phyloP scores from a whole-genome alignment of 2,329 filamentous ascomycete species.

The Tolypocladium ovalisporum region DNA sequence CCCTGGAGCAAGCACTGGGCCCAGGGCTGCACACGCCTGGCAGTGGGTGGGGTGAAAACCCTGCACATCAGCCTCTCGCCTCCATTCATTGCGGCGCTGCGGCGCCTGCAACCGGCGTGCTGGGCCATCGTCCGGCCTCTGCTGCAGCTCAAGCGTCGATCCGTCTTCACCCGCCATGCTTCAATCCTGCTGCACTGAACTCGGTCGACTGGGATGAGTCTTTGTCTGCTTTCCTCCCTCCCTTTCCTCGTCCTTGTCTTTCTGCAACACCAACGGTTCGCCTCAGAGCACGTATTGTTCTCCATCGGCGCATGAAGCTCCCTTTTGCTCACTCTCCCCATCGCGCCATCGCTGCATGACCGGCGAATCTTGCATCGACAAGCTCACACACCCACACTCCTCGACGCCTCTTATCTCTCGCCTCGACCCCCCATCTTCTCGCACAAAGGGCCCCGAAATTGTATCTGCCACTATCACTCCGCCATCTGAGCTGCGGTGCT shows the following conservation, averaged over 20 bases:
- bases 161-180: slow-evolving; percentile 1
- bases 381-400: background rate
- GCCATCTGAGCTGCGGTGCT: background rate
- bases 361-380: background rate
- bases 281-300: background rate
- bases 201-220: background rate
- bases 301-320: background rate
- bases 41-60: background rate
- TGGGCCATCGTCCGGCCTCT: too few relatives aligned
- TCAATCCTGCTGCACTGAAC: background rate
- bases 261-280: background rate
- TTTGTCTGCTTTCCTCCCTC: slow-evolving; percentile 1
- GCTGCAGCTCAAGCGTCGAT: slow-evolving; percentile 3
- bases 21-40: background rate
- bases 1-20: background rate
- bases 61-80: background rate
- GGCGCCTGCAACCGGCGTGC: slow-evolving; percentile 5
- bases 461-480: background rate
- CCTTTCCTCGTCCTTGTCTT: background rate
- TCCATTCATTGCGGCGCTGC: background rate
- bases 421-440: background rate
- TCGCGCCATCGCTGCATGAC: background rate
- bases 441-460: background rate
- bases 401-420: background rate
- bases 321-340: background rate